Evolutionary conservation across 345 rosid genomes (phyloP), one percentile per base, ranked within the genome.

Genomic region (Brassica carinata): DNA sequence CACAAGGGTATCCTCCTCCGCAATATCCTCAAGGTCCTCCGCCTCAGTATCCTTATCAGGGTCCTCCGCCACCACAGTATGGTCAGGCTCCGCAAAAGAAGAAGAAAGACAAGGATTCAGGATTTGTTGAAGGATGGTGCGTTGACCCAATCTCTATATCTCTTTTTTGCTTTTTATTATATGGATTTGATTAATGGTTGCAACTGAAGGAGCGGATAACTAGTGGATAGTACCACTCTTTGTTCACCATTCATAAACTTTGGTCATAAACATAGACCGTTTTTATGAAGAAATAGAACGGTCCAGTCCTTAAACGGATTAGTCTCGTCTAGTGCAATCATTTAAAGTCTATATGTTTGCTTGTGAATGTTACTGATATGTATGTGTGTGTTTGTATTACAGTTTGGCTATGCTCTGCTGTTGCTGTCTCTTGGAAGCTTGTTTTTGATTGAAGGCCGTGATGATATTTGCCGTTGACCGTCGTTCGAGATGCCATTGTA

Each of bases 341-440:
- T 72, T 14, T 0, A 36, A 67, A 76, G 14, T 69, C 27, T 31
- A 33, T 27, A 72, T 72, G 26, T 40, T 8, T 67, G 68, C 8
- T 51, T 48, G 10, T 70, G 14, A 66, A 17, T 64, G 43, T 45
- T 64, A 48, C 53, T 63, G 0, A 66, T 8, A 51, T n/a, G 3
- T 8, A 7, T 61, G 2, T n/a, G 53, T 61, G 11, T 66, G 29
- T 45, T 61, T 33, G 88, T 18, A 64, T 75, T 38, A 70, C 92
- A 90, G 95, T 85, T 78, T 90, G 80, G 91, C 89, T 48, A 84
- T 87, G 40, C 89, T 90, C n/a, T 89, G 92, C 75, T 90, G 92
- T 31, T 90, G 95, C 61, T 88, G 86, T 76, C 84, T 90, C 51
- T 72, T 90, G 85, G 95, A 89, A 76, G 90, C 90, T 64, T 87